Evolutionary conservation across 2,329 filamentous ascomycete species (phyloP).

Genomic region (Sarocladium kiliense): DNA sequence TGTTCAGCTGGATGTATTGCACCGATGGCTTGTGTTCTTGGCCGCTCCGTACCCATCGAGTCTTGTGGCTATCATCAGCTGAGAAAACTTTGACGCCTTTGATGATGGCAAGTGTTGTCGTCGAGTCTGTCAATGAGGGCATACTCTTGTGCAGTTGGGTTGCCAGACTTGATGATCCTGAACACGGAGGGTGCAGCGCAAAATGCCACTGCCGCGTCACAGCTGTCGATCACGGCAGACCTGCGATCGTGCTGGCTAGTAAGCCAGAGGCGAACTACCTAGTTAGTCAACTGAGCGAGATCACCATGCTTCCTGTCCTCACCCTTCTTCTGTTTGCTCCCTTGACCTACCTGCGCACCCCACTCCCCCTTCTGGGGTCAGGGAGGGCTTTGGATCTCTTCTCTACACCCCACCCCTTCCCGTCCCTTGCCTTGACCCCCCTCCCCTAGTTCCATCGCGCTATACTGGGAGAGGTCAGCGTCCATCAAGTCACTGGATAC

Average conservation of each 20-base stretch:
- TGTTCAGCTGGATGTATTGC: background rate
- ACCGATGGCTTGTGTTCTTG: background rate
- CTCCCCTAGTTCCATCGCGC: background rate
- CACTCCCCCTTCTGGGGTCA: background rate
- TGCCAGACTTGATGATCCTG: background rate
- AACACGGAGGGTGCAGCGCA: background rate
- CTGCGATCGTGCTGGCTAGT: background rate
- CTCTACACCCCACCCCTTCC: background rate
- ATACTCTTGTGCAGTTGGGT: background rate
- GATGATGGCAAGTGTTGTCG: background rate
- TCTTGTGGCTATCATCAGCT: background rate
- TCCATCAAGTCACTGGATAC: background rate
- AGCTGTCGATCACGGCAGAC: constrained; percentile 7
- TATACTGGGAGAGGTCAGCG: background rate
- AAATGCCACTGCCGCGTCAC: background rate
- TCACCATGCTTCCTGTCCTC: too few species aligned
- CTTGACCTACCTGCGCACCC: background rate
- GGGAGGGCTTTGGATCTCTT: background rate
- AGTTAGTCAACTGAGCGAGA: background rate
- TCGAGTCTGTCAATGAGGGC: background rate
- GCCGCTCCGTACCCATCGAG: background rate
- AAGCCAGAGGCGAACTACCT: background rate
- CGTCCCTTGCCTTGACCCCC: background rate
- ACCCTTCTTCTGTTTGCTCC: background rate
- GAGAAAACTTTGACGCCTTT: background rate